Evolutionary conservation across 306 rosid species (phyloP).

Genomic region (Luffa aegyptiaca): DNA sequence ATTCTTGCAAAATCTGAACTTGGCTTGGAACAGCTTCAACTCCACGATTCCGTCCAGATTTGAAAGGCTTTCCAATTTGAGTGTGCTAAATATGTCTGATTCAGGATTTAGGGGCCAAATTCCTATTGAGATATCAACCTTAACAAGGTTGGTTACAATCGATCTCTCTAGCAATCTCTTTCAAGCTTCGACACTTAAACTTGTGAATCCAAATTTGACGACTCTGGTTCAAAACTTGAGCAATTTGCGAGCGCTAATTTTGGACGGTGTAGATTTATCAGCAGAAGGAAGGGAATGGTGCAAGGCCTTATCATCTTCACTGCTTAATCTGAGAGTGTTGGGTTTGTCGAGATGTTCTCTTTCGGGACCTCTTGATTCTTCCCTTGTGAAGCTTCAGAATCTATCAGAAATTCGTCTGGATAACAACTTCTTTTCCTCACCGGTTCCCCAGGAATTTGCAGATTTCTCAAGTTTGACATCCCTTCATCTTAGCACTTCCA

Average conservation of each 20-base stretch:
- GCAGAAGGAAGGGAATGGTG: slow-evolving; percentile 36
- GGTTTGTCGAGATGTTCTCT: slow-evolving; percentile 15
- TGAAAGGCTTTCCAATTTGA: neutral
- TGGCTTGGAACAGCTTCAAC: slow-evolving; percentile 12
- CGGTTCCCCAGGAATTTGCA: slow-evolving; percentile 17
- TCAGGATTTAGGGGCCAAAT: slow-evolving; percentile 14
- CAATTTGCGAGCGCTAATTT: slow-evolving; percentile 17
- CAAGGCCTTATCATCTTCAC: slow-evolving; percentile 16
- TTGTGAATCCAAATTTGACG: slow-evolving; percentile 14
- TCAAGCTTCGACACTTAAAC: neutral
- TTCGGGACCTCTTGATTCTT: slow-evolving; percentile 13
- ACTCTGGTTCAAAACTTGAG: slow-evolving; percentile 15
- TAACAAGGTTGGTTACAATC: slow-evolving; percentile 18
- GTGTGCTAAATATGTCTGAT: slow-evolving; percentile 7
- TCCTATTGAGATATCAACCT: slow-evolving; percentile 12
- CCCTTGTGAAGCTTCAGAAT: slow-evolving; percentile 12
- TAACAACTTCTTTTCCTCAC: neutral
- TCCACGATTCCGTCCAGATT: slow-evolving; percentile 5
- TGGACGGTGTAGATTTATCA: slow-evolving; percentile 38
- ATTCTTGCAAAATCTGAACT: slow-evolving; percentile 5
- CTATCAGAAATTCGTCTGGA: slow-evolving; percentile 20
- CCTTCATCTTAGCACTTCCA: neutral
- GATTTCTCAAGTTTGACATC: slow-evolving; percentile 18
- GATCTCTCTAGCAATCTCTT: slow-evolving; percentile 12
- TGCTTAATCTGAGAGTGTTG: slow-evolving; percentile 16